Evolutionary conservation across 176 grass and related monocot species (phyloP), one percentile per base, ranked within the genome.

Genomic region (Ensete glaucum): DNA sequence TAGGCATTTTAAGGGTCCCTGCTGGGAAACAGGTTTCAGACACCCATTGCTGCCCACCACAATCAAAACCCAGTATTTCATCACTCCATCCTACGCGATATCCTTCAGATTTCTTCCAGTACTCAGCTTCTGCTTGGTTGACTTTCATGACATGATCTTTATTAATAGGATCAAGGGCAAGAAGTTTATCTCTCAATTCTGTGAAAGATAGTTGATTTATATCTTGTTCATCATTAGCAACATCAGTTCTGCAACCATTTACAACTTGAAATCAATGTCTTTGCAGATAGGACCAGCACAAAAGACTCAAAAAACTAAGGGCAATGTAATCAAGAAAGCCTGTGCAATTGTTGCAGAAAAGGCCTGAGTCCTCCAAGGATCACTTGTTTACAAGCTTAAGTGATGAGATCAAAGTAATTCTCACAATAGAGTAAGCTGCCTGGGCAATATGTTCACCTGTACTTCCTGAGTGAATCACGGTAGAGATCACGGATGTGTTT

Each of bases 21-120:
- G 89, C 79, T 73, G 88, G 88, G 62, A 97, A 97, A 77, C 93
- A 93, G 48, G 67, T 97, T 79, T 93, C 90, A 60, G 83, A 88
- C 51, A 97, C 93, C 93, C 90, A 97, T 78, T 97, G 90, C 77
- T 93, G 88, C 11, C 93, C 93, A 71, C 93, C 93, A 90, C 93
- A 97, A 80, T 97, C 93, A 78, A 97, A 97, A 52, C 93, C 90
- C 76, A 97, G 73, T 72, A 97, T 90, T 85, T 97, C 93, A 77
- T 97, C 90, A 83, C 93, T 97, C 89, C 89, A 97, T 21, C 93
- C 90, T 67, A 97, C 83, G 25, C 93, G 87, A 80, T 87, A 97
- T 64, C 93, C 93, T 77, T 97, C 93, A 56, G 93, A 97, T 80
- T 85, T 97, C 81, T 80, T 90, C 93, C 93, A 97, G 79, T 93